Evolutionary conservation across 306 rosid species (phyloP).

Genomic region (Vicia villosa): DNA sequence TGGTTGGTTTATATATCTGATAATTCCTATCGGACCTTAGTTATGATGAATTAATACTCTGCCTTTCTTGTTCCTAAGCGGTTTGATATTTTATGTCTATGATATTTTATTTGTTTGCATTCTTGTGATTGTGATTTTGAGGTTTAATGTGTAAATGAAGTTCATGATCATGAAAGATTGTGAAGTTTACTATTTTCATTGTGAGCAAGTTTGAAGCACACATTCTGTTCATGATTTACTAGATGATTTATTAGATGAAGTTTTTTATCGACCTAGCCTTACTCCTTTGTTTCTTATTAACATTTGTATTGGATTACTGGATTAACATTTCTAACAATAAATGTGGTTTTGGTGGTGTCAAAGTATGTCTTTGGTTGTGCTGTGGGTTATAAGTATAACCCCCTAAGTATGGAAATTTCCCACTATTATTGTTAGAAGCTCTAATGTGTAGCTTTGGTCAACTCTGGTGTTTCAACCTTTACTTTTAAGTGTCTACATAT

Average conservation of each 20-base stretch:
- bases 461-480: background rate
- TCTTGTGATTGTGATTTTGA: conserved; percentile 1
- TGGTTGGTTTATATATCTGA: conserved; percentile 2
- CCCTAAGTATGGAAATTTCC: background rate
- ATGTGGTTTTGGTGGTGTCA: background rate
- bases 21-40: conserved; percentile 4
- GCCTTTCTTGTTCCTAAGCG: background rate
- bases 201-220: background rate
- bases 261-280: background rate
- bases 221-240: background rate
- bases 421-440: background rate
- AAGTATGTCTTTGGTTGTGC: background rate
- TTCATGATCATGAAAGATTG: conserved; percentile 14
- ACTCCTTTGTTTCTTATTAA: background rate
- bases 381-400: background rate
- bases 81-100: background rate
- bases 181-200: background rate
- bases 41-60: conserved; percentile 15
- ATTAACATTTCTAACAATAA: background rate
- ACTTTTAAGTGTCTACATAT: background rate
- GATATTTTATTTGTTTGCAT: conserved; percentile 1
- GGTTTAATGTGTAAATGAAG: background rate
- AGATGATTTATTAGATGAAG: background rate
- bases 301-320: background rate
- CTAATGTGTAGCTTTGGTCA: background rate